These are phyloP conservation scores for Lactifluus hygrophoroides DNA, from an alignment of 768 basidiomycete species.

Conservation along the genomic window DNA sequence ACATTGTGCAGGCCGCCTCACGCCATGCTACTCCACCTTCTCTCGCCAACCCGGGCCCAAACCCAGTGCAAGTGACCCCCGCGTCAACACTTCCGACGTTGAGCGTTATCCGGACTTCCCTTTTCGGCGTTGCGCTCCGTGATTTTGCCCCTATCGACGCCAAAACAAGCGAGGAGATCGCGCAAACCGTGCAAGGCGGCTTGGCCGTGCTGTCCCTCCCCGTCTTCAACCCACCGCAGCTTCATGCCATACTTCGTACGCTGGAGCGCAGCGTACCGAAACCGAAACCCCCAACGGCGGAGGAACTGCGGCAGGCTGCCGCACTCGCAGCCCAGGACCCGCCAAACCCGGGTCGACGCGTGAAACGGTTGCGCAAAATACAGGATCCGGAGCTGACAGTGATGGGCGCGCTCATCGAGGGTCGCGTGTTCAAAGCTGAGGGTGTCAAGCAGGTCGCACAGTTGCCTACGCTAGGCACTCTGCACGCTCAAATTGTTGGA, in stretches of 20 bases:
- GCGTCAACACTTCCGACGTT: constrained; percentile 38
- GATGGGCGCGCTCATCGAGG: constrained; percentile 75
- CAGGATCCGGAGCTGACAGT: constrained; percentile 60
- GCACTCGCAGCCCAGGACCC: constrained; percentile 51
- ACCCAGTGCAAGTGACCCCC: constrained; percentile 20
- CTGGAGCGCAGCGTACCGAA: constrained; percentile 60
- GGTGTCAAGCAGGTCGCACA: constrained; percentile 57
- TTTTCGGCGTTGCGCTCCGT: constrained; percentile 72
- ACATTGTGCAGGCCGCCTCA: constrained; percentile 48
- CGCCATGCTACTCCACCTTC: constrained; percentile 29
- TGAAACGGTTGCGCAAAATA: constrained; percentile 47
- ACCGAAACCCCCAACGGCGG: constrained; percentile 43
- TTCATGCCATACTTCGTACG: constrained; percentile 55
- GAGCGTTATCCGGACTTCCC: constrained; percentile 64
- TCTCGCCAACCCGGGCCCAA: constrained; percentile 25
- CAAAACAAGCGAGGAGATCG: constrained; percentile 41
- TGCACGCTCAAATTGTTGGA: constrained; percentile 80
- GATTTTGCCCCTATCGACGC: constrained; percentile 46
- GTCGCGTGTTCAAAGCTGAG: constrained; percentile 52
- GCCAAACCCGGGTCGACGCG: constrained; percentile 59
- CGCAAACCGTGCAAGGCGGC: constrained; percentile 47
- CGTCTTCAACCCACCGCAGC: constrained; percentile 61
- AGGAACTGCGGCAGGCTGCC: constrained; percentile 40
- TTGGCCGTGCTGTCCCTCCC: constrained; percentile 61
- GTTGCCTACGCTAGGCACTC: constrained; percentile 67